A percentile compares a stretch with the other conserved stretches of the same genome.
phyloP scores from a whole-genome alignment of 2,329 filamentous ascomycete genomes.

The Aspergillus unguis region DNA sequence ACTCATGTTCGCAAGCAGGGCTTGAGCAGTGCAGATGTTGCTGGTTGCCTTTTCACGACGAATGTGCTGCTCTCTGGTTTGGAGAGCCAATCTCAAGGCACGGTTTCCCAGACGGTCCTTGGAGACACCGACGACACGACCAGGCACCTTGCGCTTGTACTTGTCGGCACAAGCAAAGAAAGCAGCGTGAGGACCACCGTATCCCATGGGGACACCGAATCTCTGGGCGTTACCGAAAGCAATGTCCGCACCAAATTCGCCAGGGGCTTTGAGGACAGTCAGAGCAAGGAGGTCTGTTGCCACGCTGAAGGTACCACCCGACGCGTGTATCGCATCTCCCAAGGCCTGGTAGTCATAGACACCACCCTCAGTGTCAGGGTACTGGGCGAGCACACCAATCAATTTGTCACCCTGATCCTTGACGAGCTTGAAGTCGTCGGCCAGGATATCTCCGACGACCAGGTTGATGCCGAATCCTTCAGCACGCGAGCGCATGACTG shows the following conservation, averaged over 20 bases:
- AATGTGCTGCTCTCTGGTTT: constrained; percentile 95
- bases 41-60: constrained; percentile 94
- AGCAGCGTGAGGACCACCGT: constrained; percentile 90
- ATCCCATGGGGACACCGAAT: constrained; percentile 87
- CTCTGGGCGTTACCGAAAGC: constrained; percentile 91
- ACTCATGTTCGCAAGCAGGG: constrained; percentile 90
- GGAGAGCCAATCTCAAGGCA: constrained; percentile 78
- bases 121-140: constrained; percentile 83
- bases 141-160: constrained; percentile 91
- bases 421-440: constrained; percentile 61
- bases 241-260: constrained; percentile 92
- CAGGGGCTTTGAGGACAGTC: constrained; percentile 82
- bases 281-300: constrained; percentile 86
- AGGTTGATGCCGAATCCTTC: constrained; percentile 88
- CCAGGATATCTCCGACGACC: constrained; percentile 67
- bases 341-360: constrained; percentile 71
- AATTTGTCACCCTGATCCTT: constrained; percentile 75
- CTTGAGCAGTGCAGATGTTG: constrained; percentile 96
- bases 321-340: constrained; percentile 72
- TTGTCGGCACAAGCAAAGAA: constrained; percentile 92
- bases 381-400: constrained; percentile 89
- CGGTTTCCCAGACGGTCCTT: constrained; percentile 82
- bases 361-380: constrained; percentile 82
- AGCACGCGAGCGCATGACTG: constrained; percentile 78
- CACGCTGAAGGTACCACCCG: constrained; percentile 76